phyloP scores from a whole-genome alignment of 2,329 filamentous ascomycete species.

The Colletotrichum sp. region DNA sequence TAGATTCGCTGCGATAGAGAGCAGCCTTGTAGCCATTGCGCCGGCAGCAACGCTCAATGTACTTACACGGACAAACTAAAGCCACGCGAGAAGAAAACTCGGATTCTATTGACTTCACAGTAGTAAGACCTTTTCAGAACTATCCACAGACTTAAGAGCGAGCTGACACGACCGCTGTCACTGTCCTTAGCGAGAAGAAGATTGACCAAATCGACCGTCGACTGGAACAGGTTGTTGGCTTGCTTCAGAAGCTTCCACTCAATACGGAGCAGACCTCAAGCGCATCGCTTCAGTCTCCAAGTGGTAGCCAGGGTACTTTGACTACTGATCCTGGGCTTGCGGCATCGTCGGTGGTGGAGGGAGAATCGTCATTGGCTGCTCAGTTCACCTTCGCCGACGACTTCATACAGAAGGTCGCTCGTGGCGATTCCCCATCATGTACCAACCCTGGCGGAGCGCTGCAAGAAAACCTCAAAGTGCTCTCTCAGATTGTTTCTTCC shows the following conservation, averaged over 20 bases:
- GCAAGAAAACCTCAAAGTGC: constrained; percentile 37
- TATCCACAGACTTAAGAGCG: neutral
- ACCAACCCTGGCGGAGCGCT: constrained; percentile 30
- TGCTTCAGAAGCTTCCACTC: constrained; percentile 26
- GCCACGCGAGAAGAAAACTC: constrained; percentile 39
- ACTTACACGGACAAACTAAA: constrained; percentile 31
- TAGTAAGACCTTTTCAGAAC: constrained; percentile 32
- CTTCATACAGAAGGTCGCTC: constrained; percentile 43
- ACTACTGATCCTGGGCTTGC: neutral
- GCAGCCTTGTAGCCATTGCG: constrained; percentile 38
- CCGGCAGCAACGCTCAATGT: constrained; percentile 38
- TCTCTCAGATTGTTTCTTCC: constrained; percentile 32
- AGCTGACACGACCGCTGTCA: neutral
- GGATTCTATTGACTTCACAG: constrained; percentile 41
- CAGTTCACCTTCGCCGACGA: constrained; percentile 52
- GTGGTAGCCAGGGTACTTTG: neutral
- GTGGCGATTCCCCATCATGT: constrained; percentile 23
- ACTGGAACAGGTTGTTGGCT: constrained; percentile 36
- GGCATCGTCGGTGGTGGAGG: constrained; percentile 38
- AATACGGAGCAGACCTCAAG: constrained; percentile 29
- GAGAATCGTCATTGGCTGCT: constrained; percentile 49
- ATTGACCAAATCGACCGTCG: constrained; percentile 42
- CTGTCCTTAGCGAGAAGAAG: constrained; percentile 35
- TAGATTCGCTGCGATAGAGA: constrained; percentile 43
- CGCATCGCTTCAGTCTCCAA: constrained; percentile 21